These are phyloP conservation scores for Moricandia arvensis DNA, from an alignment of 345 rosid species.

Conservation along the genomic window DNA sequence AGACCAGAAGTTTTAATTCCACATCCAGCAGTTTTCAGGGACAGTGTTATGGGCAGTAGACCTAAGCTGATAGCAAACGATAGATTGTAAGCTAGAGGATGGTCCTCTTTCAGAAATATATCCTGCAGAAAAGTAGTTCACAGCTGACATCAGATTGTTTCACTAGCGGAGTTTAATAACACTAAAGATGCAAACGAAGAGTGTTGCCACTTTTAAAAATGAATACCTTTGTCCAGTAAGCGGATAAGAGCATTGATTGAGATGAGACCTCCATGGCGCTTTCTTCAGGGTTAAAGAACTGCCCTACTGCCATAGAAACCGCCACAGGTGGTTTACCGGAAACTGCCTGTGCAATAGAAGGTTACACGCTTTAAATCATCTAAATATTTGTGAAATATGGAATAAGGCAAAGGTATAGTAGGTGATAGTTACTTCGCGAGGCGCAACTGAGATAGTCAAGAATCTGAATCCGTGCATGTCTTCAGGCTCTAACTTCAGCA, in stretches of 20 bases:
- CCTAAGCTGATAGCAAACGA: slow-evolving; percentile 85
- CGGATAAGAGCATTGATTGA: slow-evolving; percentile 60
- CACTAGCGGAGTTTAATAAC: slow-evolving; percentile 6
- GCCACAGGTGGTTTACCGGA: slow-evolving; percentile 99
- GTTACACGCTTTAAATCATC: slow-evolving; percentile 21
- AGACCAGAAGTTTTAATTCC: slow-evolving; percentile 78
- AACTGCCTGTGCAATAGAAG: slow-evolving; percentile 61
- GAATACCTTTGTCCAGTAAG: slow-evolving; percentile 69
- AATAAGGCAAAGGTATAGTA: slow-evolving; percentile 4
- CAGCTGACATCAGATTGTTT: slow-evolving; percentile 28
- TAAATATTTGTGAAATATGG: background rate
- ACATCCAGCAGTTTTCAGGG: slow-evolving; percentile 78
- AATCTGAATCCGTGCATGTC: slow-evolving; percentile 85
- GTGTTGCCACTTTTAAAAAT: slow-evolving; percentile 24
- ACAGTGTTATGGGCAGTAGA: slow-evolving; percentile 70
- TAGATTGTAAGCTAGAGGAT: slow-evolving; percentile 78
- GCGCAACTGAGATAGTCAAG: slow-evolving; percentile 93
- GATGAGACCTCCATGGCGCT: slow-evolving; percentile 68
- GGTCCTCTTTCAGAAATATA: slow-evolving; percentile 73
- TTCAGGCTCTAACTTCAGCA: slow-evolving; percentile 68
- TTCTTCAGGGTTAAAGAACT: slow-evolving; percentile 84
- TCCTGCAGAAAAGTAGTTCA: slow-evolving; percentile 56
- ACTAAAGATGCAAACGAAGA: slow-evolving; percentile 20
- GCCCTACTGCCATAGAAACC: slow-evolving; percentile 97
- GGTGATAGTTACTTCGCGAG: slow-evolving; percentile 68